Conservation (phyloP, 2,329 filamentous ascomycete species). For the Sarocladium kiliense region DNA sequence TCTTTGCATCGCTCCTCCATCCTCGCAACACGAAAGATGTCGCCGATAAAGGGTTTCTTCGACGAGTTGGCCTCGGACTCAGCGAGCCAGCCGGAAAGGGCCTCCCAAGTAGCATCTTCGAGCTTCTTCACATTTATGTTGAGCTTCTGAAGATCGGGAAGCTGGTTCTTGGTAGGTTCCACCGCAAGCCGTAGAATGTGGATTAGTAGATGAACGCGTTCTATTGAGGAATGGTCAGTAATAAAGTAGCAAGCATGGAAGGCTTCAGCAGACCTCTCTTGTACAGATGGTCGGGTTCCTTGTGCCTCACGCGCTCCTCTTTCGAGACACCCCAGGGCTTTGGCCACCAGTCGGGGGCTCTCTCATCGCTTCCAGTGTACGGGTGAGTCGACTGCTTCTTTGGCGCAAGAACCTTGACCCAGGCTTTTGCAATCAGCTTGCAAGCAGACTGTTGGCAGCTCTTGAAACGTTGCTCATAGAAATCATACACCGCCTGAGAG, state of each 20-base stretch:
- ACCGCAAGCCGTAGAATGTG: conserved; percentile 57
- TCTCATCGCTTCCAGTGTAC: conserved; percentile 61
- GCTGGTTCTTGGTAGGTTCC: conserved; percentile 43
- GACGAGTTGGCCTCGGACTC: conserved; percentile 50
- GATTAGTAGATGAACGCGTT: conserved; percentile 52
- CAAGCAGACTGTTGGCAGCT: conserved; percentile 66
- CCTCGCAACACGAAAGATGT: conserved; percentile 57
- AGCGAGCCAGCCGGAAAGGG: conserved; percentile 52
- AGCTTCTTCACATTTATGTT: conserved; percentile 50
- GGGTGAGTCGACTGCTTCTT: conserved; percentile 73
- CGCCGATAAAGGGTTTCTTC: conserved; percentile 51
- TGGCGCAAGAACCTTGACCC: conserved; percentile 70
- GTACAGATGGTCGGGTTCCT: conserved; percentile 68
- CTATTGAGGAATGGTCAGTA: conserved; percentile 27
- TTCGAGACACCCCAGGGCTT: conserved; percentile 45
- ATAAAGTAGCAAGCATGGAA: conserved; percentile 5
- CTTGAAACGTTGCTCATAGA: conserved; percentile 58
- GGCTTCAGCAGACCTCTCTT: conserved; percentile 51
- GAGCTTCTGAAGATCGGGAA: conserved; percentile 47
- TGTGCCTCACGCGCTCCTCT: conserved; percentile 56
- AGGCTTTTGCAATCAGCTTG: conserved; percentile 69
- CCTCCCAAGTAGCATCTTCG: conserved; percentile 54
- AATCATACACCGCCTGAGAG: conserved; percentile 47
- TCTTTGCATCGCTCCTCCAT: conserved; percentile 51
- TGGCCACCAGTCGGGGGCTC: conserved; percentile 64